A percentile compares a stretch with the other conserved stretches of the same genome.
Evolutionary conservation across 176 grass and related monocot species (phyloP).

Genomic region (Musa beccarii): DNA sequence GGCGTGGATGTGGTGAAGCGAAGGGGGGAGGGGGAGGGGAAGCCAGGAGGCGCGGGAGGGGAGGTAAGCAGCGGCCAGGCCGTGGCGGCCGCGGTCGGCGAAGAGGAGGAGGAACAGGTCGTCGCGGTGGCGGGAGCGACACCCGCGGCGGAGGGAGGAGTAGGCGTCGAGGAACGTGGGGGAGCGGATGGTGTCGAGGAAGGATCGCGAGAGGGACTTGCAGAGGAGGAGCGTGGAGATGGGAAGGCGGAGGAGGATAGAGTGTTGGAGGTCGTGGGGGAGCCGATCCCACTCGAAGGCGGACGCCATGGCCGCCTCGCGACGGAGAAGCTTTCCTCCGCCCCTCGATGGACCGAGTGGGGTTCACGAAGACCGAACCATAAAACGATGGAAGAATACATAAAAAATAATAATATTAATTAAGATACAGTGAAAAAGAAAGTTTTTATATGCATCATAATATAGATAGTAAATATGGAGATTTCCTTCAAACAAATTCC

Average conservation of each 20-base stretch:
- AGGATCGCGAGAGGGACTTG: slow-evolving; percentile 22
- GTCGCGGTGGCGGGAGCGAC: background rate
- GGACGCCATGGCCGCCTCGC: background rate
- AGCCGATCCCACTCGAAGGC: slow-evolving; percentile 32
- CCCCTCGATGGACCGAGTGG: too few species aligned
- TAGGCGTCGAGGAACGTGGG: slow-evolving; percentile 26
- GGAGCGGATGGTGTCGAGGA: slow-evolving; percentile 25
- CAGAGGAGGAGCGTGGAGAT: slow-evolving; percentile 30
- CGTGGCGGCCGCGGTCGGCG: slow-evolving; percentile 23
- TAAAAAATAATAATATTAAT: too few species aligned
- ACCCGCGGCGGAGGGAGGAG: background rate
- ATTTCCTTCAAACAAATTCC: too few species aligned
- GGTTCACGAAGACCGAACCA: too few species aligned
- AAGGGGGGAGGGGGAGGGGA: background rate
- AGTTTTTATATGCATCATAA: too few species aligned
- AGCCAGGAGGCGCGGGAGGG: slow-evolving; percentile 17
- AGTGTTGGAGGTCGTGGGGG: slow-evolving; percentile 27
- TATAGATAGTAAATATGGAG: too few species aligned
- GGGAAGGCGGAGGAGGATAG: slow-evolving; percentile 37
- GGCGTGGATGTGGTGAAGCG: slow-evolving; percentile 3
- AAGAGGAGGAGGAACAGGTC: slow-evolving; percentile 27
- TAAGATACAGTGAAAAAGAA: too few species aligned
- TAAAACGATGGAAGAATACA: too few species aligned
- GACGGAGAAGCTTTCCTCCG: too few species aligned
- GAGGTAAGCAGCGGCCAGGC: slow-evolving; percentile 27